Conservation (phyloP, 192 early-diverging fungal species). For the Pecoramyces ruminantium region DNA sequence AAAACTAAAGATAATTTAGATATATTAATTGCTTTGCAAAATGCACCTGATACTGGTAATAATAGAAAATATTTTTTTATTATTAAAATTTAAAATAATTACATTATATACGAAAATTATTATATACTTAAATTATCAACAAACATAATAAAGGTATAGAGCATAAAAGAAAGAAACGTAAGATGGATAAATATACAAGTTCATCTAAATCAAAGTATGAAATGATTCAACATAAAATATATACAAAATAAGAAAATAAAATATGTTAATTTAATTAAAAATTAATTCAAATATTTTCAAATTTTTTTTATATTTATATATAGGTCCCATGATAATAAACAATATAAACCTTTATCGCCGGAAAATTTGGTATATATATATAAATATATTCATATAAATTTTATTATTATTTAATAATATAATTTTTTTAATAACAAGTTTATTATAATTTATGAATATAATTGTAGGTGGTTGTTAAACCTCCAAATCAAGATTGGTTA, state of each 20-base stretch:
- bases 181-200: slow-evolving; percentile 5
- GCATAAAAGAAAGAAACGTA: slow-evolving; percentile 6
- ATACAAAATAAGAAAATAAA: too few relatives aligned
- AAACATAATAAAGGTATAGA: not conserved
- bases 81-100: too few relatives aligned
- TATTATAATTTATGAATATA: too few relatives aligned
- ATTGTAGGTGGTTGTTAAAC: slow-evolving; percentile 14
- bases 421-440: too few relatives aligned
- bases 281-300: too few relatives aligned
- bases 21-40: not conserved
- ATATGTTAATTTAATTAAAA: too few relatives aligned
- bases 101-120: too few relatives aligned
- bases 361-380: not conserved
- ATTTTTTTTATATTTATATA: too few relatives aligned
- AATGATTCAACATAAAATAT: not conserved
- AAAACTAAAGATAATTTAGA: slow-evolving; percentile 1
- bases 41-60: not conserved
- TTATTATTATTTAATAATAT: too few relatives aligned
- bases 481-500: slow-evolving; percentile 15
- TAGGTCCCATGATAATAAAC: not conserved
- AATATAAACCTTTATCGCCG: not conserved
- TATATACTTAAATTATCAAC: too few relatives aligned
- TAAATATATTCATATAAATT: too few relatives aligned
- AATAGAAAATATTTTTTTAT: too few relatives aligned
- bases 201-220: slow-evolving; percentile 2